Conservation (phyloP, 169 alveolate genomes). For the Eimeria maxima region DNA sequence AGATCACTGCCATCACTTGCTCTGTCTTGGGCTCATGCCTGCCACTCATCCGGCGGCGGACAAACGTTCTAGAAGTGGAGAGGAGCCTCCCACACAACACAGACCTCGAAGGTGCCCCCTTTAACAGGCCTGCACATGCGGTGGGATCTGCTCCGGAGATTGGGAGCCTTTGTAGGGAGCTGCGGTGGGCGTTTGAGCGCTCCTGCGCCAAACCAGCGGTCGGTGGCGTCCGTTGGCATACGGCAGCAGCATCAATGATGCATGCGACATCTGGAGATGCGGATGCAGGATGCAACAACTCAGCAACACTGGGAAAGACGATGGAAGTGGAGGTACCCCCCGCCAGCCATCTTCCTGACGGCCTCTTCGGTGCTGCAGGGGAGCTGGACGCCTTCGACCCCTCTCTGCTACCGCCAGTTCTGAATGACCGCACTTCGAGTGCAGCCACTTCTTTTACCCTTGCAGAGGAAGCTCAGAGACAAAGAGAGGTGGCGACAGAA, state of each 20-base stretch:
- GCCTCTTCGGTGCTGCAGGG: constrained; percentile 69
- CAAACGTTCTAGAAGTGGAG: background rate
- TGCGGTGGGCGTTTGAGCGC: constrained; percentile 49
- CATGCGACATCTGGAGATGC: background rate
- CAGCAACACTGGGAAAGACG: constrained; percentile 16
- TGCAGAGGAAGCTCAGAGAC: background rate
- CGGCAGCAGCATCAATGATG: background rate
- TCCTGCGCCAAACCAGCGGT: background rate
- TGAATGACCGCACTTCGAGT: constrained; percentile 44
- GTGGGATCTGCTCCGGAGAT: background rate
- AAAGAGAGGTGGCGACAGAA: background rate
- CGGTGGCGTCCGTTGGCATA: background rate
- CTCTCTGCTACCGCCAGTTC: constrained; percentile 54
- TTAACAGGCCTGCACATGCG: background rate
- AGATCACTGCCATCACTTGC: constrained; percentile 56
- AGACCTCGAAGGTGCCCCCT: background rate
- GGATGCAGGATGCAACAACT: background rate
- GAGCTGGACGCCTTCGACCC: constrained; percentile 68
- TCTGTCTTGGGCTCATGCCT: background rate
- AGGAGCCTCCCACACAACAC: background rate
- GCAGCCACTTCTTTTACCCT: constrained; percentile 30
- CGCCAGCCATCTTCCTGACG: constrained; percentile 54
- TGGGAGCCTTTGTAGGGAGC: constrained; percentile 38
- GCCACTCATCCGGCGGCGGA: background rate
- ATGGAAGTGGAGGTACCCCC: constrained; percentile 47